A percentile compares a stretch with the other conserved stretches of the same genome.
These are phyloP conservation scores for Phytophthora crassamura DNA, from an alignment of 352 stramenopile species.

Conservation along the genomic window DNA sequence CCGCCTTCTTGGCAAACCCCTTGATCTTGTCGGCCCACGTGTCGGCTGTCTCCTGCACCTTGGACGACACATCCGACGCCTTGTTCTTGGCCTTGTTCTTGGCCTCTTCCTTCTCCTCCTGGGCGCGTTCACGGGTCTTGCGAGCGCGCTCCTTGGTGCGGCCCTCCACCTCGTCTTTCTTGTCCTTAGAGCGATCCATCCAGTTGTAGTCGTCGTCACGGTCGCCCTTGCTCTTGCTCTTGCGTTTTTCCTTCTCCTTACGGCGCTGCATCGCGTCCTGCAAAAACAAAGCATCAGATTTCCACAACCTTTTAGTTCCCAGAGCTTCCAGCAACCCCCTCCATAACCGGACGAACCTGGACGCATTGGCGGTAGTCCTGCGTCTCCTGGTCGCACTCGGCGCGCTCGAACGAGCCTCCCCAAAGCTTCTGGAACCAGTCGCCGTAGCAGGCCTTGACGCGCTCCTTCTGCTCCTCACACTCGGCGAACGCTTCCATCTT, in stretches of 20 bases:
- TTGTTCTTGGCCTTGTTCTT: constrained; percentile 36
- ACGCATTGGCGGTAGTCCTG: constrained; percentile 80
- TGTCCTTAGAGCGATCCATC: constrained; percentile 64
- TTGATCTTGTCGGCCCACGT: constrained; percentile 43
- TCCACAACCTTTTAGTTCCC: not conserved
- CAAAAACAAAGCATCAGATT: not conserved
- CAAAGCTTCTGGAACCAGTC: constrained; percentile 86
- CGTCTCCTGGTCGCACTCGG: constrained; percentile 75
- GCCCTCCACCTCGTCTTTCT: constrained; percentile 34
- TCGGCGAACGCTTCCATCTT: constrained; percentile 58
- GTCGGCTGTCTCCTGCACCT: constrained; percentile 47
- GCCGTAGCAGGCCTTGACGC: constrained; percentile 82
- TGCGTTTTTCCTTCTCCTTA: constrained; percentile 35
- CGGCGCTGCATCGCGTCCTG: constrained; percentile 59
- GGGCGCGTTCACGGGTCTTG: constrained; percentile 32
- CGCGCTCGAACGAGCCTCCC: constrained; percentile 63
- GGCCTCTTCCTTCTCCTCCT: constrained; percentile 41
- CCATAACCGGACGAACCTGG: constrained; percentile 34
- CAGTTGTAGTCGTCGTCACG: constrained; percentile 43
- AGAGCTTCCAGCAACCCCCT: not conserved
- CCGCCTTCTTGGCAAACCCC: constrained; percentile 45
- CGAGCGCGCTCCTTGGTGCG: constrained; percentile 39
- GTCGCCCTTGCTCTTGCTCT: constrained; percentile 14
- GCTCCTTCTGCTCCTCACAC: constrained; percentile 81
- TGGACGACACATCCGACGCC: constrained; percentile 43